These are phyloP conservation scores for Hypholoma fasciculare DNA, from an alignment of 768 basidiomycete genomes.

Conservation along the genomic window DNA sequence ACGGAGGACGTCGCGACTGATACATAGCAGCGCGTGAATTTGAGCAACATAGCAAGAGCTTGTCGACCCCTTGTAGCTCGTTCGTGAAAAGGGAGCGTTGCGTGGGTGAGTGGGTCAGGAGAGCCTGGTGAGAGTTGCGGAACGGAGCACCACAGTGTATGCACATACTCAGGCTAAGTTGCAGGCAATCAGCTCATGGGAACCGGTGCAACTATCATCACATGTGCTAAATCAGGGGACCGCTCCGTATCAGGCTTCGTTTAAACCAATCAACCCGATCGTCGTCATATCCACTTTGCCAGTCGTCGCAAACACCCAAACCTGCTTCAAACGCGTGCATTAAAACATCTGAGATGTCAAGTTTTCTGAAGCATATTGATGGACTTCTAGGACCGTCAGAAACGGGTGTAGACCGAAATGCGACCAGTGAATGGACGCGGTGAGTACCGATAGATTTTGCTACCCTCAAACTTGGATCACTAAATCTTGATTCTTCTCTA, in stretches of 20 bases:
- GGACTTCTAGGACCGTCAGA: conserved; percentile 15
- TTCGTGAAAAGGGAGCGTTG: neutral
- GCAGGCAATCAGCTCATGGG: neutral
- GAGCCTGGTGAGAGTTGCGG: neutral
- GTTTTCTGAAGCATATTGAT: conserved; percentile 14
- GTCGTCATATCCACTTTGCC: neutral
- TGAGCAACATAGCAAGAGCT: conserved; percentile 1
- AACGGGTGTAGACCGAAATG: neutral
- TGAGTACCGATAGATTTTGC: neutral
- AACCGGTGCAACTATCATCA: neutral
- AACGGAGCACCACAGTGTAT: neutral
- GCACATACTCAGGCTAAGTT: neutral
- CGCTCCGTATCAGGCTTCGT: neutral
- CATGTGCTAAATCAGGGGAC: neutral
- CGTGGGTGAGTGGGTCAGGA: neutral
- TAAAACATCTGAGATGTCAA: conserved; percentile 4
- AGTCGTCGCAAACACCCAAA: too few relatives aligned
- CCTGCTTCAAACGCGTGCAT: too few relatives aligned
- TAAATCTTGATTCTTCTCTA: neutral
- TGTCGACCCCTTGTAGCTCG: neutral
- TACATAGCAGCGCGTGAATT: conserved; percentile 5
- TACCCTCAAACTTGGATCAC: neutral
- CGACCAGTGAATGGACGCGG: conserved; percentile 14
- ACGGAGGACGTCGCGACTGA: neutral
- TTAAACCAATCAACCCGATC: neutral